Conservation (phyloP, 2,329 filamentous ascomycete species). For the Apiospora malaysiana region DNA sequence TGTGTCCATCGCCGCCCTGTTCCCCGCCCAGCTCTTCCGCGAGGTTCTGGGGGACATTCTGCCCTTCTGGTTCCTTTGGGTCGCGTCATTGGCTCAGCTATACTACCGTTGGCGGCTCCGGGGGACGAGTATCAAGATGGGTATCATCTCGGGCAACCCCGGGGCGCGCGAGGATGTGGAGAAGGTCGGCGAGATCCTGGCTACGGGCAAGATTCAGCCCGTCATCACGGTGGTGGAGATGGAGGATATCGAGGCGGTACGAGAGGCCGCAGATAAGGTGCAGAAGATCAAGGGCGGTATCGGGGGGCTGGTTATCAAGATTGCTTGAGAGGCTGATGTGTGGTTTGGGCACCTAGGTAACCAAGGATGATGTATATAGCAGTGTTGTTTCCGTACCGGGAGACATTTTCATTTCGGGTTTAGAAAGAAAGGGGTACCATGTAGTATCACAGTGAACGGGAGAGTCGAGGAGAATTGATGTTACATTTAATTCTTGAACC, state of each 20-base stretch:
- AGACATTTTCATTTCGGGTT: neutral
- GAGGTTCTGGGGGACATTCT: constrained; percentile 40
- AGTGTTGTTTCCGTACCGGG: neutral
- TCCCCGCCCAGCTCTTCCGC: constrained; percentile 38
- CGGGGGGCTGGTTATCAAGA: constrained; percentile 49
- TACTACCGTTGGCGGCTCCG: constrained; percentile 49
- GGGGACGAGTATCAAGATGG: constrained; percentile 51
- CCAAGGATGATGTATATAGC: too few species aligned
- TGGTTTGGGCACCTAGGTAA: too few species aligned
- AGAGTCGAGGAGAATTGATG: neutral
- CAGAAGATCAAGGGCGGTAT: constrained; percentile 48
- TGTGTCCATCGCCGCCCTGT: constrained; percentile 48
- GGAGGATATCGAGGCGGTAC: constrained; percentile 49
- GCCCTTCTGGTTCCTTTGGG: constrained; percentile 46
- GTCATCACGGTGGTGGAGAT: constrained; percentile 49
- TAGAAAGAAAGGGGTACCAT: neutral
- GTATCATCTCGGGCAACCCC: constrained; percentile 52
- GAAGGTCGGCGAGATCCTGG: constrained; percentile 46
- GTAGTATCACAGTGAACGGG: neutral
- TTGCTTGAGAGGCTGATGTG: constrained; percentile 31
- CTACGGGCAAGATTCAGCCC: constrained; percentile 48
- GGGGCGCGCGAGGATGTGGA: constrained; percentile 50
- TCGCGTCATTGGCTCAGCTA: constrained; percentile 43
- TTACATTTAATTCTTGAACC: constrained; percentile 13
- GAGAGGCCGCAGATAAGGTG: constrained; percentile 47